These are phyloP conservation scores for Endoconidiophora laricicola DNA, from an alignment of 2,329 filamentous ascomycete species.

Conservation along the genomic window DNA sequence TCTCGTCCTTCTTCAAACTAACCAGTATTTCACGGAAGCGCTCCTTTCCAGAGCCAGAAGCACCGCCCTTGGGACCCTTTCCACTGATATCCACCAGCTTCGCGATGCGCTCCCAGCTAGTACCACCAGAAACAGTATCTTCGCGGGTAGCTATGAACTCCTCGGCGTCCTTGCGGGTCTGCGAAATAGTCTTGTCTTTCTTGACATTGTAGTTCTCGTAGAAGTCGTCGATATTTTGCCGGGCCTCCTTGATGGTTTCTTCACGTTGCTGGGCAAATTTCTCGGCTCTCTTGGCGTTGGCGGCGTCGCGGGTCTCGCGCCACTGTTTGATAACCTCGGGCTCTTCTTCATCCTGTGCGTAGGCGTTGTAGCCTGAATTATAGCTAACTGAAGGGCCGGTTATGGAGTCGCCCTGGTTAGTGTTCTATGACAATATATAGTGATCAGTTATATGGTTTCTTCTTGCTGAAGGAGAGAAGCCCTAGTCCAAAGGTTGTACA, in stretches of 20 bases:
- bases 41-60: constrained; percentile 82
- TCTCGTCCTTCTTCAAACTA: constrained; percentile 84
- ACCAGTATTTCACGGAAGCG: constrained; percentile 83
- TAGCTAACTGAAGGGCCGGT: constrained; percentile 50
- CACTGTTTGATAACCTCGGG: constrained; percentile 80
- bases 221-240: constrained; percentile 93
- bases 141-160: constrained; percentile 79
- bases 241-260: constrained; percentile 75
- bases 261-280: constrained; percentile 68
- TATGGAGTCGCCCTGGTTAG: constrained; percentile 62
- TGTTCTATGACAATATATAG: constrained; percentile 30
- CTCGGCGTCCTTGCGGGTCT: constrained; percentile 83
- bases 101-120: constrained; percentile 95
- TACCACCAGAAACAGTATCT: constrained; percentile 85
- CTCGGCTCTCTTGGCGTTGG: constrained; percentile 69
- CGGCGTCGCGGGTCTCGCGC: constrained; percentile 75
- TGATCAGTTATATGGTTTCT: neutral
- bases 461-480: neutral
- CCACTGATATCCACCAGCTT: constrained; percentile 96
- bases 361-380: constrained; percentile 44
- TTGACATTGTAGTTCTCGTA: constrained; percentile 99
- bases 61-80: constrained; percentile 76
- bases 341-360: constrained; percentile 52
- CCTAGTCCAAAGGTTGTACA: neutral
- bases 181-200: constrained; percentile 80